Evolutionary conservation across 2,329 filamentous ascomycete genomes (phyloP), one percentile per base, ranked within the genome.

Genomic region (Myriosclerotinia duriaeana): DNA sequence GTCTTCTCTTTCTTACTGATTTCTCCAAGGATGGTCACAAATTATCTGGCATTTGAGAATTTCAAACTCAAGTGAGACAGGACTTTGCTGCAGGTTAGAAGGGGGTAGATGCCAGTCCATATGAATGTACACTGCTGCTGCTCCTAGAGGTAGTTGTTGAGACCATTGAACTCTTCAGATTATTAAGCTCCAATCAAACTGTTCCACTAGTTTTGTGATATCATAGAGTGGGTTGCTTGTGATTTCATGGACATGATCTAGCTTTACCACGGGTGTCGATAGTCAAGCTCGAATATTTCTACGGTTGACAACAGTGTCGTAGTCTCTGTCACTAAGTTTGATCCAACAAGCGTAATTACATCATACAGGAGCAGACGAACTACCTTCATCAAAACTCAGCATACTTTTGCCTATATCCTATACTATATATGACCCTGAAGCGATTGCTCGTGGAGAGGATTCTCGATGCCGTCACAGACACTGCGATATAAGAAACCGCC

Each of bases 101-200:
- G 38, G 38, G 9, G 58, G 38, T 9, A 48, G 50, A 22, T 42
- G 58, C 15, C 58, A 42, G 12, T 61, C 42, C 12, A 26, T 26
- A 26, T 26, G 26, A 26, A 26, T 26, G 26, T 26, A 26, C 26
- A 26, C 26, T 26, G 26, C 26, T 26, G 26, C 26, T 26, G 26
- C 26, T 26, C 26, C 26, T 26, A 61, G 42, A 48, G 38, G 17
- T 22, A 36, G 7, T 26, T 38, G 8, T 38, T 17, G 7, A 61
- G 58, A 17, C 58, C 58, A 22, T 38, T 17, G n/a, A 61, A 61
- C 34, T 34, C 42, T 50, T 61, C 44, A 30, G 58, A 48, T 11
- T 50, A 61, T 22, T 50, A 9, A 61, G 30, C 34, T 61, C 58
- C 1, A 61, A 50, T 48, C 50, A 44, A 12, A 61, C 44, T 17